Conservation (phyloP, 352 stramenopile species). For the Phytophthora meadii region DNA sequence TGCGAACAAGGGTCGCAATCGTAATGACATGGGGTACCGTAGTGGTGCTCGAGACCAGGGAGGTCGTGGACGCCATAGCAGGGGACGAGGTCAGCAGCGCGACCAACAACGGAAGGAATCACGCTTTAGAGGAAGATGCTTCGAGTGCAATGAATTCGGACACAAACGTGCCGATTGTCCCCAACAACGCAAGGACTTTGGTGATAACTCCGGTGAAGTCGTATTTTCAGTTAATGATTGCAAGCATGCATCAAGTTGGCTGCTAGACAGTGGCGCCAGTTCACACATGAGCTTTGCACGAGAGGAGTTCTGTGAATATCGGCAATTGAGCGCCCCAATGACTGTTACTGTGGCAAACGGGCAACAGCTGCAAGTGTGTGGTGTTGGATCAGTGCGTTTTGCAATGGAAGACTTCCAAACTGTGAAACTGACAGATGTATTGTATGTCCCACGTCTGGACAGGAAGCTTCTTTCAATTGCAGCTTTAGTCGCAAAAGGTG, state of each 20-base stretch:
- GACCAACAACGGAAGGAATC: no score
- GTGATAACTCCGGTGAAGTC: no score
- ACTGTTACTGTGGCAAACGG: background rate
- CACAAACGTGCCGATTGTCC: no score
- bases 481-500: background rate
- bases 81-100: no score
- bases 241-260: background rate
- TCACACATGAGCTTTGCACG: background rate
- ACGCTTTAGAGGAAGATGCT: no score
- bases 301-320: background rate
- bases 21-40: no score
- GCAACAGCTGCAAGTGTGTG: background rate
- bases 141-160: background rate
- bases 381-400: background rate
- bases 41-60: no score
- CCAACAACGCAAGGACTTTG: no score
- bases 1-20: no score
- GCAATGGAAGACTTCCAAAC: background rate
- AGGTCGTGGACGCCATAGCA: no score
- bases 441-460: background rate
- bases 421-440: background rate
- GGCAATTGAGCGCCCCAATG: background rate
- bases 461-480: background rate
- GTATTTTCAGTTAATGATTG: no score
- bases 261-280: constrained; percentile 21